Base-by-base conservation (phyloP, 768 basidiomycete genomes). In the Boletus fagicola region DNA sequence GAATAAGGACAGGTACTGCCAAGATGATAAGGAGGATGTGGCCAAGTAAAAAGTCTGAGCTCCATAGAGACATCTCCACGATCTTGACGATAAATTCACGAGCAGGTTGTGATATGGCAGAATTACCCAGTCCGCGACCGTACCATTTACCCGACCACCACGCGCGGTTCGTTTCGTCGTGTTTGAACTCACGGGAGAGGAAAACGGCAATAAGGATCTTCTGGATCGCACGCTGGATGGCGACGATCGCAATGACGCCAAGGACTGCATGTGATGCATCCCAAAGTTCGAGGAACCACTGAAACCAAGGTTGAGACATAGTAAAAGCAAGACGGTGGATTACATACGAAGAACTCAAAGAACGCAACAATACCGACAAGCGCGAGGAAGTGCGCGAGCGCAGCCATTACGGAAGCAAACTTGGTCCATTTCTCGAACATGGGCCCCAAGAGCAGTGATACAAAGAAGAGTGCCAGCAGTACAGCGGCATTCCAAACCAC, bases 91-190 rank as follows among this genome's bases (percentile, higher is more conserved):
- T 83, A 69, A 90, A 97, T 79, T 98, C 97, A 70, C 97, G 88
- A 55, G 92, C 94, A 33, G 95, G 94, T 71, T 98, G 97, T 31
- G 93, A 94, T 70, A 96, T 86, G 38, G 91, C 93, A 35, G 91
- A 89, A n/a, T 81, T 82, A 15, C 96, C 96, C 20, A 99, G 79
- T 30, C 93, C 92, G 57, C 94, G 83, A 47, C 95, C 94, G 69
- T 95, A 95, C 97, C 97, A 98, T 78, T 90, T 88, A 60, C 94
- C 95, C 18, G 95, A 94, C 97, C 97, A 99, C 96, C 96, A 98
- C 2, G 95, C 95, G 59, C 92, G 83, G 77, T 98, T 98, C 28
- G 92, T 95, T 77, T 98, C 94, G 69, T 99, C 97, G 70, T 97
- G 93, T 77, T 98, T 98, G 80, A 89, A 96, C 75, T 99, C 97